Percentiles rank a stretch among this genome's conserved stretches.
phyloP scores from a whole-genome alignment of 2,329 filamentous ascomycete genomes.

The Penicillium sp. region DNA sequence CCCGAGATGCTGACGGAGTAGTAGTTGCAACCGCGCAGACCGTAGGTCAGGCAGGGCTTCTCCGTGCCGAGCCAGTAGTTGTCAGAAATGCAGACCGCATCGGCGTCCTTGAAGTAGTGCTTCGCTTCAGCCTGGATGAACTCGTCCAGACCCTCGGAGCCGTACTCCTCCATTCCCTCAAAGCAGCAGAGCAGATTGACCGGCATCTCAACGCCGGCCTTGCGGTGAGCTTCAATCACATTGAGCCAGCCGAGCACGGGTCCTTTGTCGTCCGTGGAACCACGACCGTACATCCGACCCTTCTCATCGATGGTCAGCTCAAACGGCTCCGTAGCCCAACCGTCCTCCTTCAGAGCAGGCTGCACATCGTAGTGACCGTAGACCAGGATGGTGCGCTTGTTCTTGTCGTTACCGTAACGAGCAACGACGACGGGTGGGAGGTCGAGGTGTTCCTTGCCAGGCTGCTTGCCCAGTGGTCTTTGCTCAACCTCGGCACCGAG shows the following conservation, averaged over 20 bases:
- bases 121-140: conserved; percentile 89
- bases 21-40: conserved; percentile 96
- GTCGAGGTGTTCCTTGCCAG: conserved; percentile 82
- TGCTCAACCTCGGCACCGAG: conserved; percentile 87
- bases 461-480: conserved; percentile 85
- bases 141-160: conserved; percentile 92
- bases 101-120: conserved; percentile 91
- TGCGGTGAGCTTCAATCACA: conserved; percentile 95
- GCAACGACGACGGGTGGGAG: conserved; percentile 90
- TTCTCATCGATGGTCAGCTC: conserved; percentile 82
- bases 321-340: conserved; percentile 95
- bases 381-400: conserved; percentile 91
- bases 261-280: conserved; percentile 96
- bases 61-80: conserved; percentile 99
- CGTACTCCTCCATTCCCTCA: conserved; percentile 99
- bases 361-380: conserved; percentile 99
- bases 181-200: conserved; percentile 99
- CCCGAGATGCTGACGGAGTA: conserved; percentile 89
- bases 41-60: conserved; percentile 97
- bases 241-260: conserved; percentile 97
- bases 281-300: conserved; percentile 93
- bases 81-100: conserved; percentile 97
- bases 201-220: conserved; percentile 88
- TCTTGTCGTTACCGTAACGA: conserved; percentile 86
- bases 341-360: conserved; percentile 86